Evolutionary conservation across 148 eudicot species (phyloP), one percentile per base, ranked within the genome.

Genomic region (Drosera capensis): DNA sequence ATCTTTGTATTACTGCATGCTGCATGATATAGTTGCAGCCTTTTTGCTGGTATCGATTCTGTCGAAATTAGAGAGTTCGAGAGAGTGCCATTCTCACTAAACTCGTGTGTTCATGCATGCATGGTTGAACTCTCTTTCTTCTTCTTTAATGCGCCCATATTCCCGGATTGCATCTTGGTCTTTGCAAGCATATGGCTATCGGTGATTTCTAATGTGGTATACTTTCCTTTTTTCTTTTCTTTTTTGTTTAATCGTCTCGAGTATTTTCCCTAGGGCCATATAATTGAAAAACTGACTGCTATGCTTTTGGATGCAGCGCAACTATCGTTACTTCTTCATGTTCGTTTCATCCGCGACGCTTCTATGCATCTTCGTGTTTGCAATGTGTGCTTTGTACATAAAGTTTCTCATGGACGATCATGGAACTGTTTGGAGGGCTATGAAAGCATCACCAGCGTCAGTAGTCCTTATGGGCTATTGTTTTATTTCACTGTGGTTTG

Each of bases 261-360:
- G 15, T 42, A 7, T 37, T 50, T 15, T 15, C 21, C 20, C 5
- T 43, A 19, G 18, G 45, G 11, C 23, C 0, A 4, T 9, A 34
- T 15, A 34, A 11, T 5, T 4, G 38, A 34, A 4, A 17, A 20
- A 4, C 45, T 41, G 20, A 41, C 42, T 13, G 38, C 1, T 40
- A 40, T 15, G 21, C 39, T 37, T 28, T 34, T 16, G 24, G 40
- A 23, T 79, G 76, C 87, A 79, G 82, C 82, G 79, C 36, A 75
- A 79, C 66, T 79, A 79, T 54, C 74, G 79, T 12, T 79, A 40
- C 70, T 75, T 79, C 70, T 79, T 79, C 40, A 60, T 75, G 47
- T 75, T 79, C 61, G 52, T 79, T 40, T 75, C 79, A 49, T 79
- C 82, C 34, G 68, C 76, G 19, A 63, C 79, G 24, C 67, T 79